Evolutionary conservation across 1,139 yeast species (phyloP), one percentile per base, ranked within the genome.

Genomic region (Saccharomycopsis hybrid): DNA sequence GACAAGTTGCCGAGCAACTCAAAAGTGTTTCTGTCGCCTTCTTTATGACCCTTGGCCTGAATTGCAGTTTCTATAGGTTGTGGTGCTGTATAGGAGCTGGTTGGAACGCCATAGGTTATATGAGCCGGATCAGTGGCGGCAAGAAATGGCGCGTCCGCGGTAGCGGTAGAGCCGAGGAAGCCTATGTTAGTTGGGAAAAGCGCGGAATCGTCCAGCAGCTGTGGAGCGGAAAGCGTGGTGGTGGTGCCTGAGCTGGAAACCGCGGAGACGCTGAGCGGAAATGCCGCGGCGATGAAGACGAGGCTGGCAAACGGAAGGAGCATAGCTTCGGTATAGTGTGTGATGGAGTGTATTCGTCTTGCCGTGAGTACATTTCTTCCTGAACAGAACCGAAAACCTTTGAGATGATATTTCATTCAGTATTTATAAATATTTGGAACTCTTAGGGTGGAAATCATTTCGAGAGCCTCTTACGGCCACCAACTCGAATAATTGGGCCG

Each of bases 1-100:
- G 72, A 77, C 11, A 72, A 59, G 4, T 77, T 77, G 5, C 76
- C 77, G 55, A 75, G 62, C 60, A 65, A 72, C 30, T 66, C 62
- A 49, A 69, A 59, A 41, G 72, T 61, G 53, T 43, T 46, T 28
- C 44, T 39, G 58, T 73, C 74, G 24, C 44, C 44, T 2, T 33
- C 13, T 11, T 47, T 43, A 24, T 44, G 44, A 38, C 51, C 54
- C 18, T 35, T 46, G 18, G 49, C 47, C 28, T 55, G 58, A 18
- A 50, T 47, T 1, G 54, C 29, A 11, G 55, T 52, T 41, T 56
- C 58, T 24, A 48, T 48, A 38, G 57, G 58, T 44, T 55, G 54
- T 1, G 57, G 57, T 8, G 39, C 40, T 13, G 45, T 41, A 30
- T 52, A 54, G n/a, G 53, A 35, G 18, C 45, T 48, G n/a, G 56